A percentile compares a stretch with the other conserved stretches of the same genome.
These are phyloP conservation scores for Fusarium penzigii DNA, from an alignment of 2,329 filamentous ascomycete genomes.

Conservation along the genomic window DNA sequence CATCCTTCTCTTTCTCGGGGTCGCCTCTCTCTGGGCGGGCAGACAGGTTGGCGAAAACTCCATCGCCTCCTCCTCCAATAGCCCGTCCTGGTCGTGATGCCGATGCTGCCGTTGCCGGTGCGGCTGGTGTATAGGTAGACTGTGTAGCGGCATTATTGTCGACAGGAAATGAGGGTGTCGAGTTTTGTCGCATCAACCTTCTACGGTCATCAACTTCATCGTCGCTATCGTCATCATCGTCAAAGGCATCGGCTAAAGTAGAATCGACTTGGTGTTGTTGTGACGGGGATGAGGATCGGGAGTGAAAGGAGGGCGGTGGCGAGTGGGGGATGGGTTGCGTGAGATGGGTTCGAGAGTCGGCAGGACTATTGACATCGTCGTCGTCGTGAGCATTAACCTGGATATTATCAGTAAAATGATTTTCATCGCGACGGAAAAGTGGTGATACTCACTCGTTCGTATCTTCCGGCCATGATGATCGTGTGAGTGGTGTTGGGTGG, in stretches of 20 bases:
- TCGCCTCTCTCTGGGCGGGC: constrained; percentile 84
- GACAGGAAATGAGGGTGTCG: constrained; percentile 29
- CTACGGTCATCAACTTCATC: constrained; percentile 77
- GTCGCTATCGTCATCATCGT: constrained; percentile 75
- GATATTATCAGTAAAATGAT: constrained; percentile 11
- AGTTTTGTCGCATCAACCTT: constrained; percentile 74
- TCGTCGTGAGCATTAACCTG: constrained; percentile 62
- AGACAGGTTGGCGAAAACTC: constrained; percentile 92
- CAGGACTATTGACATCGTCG: constrained; percentile 43
- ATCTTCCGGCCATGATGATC: constrained; percentile 53
- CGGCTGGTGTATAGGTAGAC: constrained; percentile 11
- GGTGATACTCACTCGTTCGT: constrained; percentile 54
- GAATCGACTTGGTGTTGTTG: constrained; percentile 61
- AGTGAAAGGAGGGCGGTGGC: constrained; percentile 84
- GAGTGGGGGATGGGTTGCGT: constrained; percentile 53
- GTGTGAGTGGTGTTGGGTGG: constrained; percentile 25
- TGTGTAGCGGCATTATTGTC: constrained; percentile 21
- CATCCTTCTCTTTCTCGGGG: constrained; percentile 77
- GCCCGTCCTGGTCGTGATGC: constrained; percentile 47
- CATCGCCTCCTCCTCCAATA: constrained; percentile 77
- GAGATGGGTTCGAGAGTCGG: constrained; percentile 34
- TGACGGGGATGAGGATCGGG: constrained; percentile 65
- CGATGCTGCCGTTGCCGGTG: constrained; percentile 28
- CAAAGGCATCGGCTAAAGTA: constrained; percentile 91
- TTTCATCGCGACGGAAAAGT: no score